phyloP scores from a whole-genome alignment of 2,329 filamentous ascomycete species.

The Fusarium tanahbumbuense region DNA sequence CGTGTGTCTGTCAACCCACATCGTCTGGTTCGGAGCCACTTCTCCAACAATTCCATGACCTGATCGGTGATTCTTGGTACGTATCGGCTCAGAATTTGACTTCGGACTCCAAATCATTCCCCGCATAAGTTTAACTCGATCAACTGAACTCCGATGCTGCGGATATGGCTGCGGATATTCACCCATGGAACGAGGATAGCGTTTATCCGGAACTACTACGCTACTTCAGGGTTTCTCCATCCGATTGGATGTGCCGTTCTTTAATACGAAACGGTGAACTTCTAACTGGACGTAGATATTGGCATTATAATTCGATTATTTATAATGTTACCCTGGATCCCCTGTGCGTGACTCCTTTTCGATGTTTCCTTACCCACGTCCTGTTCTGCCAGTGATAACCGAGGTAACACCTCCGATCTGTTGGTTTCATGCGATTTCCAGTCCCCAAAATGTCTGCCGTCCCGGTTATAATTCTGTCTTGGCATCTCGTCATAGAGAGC shows the following conservation, averaged over 20 bases:
- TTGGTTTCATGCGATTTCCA: not conserved
- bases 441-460: not conserved
- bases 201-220: not conserved
- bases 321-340: not conserved
- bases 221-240: not conserved
- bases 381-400: not conserved
- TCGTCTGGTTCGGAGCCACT: not conserved
- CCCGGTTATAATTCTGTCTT: not conserved
- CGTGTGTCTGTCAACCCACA: not conserved
- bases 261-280: not conserved
- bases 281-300: not conserved
- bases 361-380: not conserved
- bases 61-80: not conserved
- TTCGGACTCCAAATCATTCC: not conserved
- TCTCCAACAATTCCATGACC: not conserved
- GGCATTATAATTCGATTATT: rapidly evolving
- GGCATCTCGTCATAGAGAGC: not conserved
- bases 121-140: not conserved
- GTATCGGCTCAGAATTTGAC: not conserved
- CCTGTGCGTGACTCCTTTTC: not conserved
- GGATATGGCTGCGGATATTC: not conserved
- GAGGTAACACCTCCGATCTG: not conserved
- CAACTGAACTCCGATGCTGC: not conserved
- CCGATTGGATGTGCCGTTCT: not conserved
- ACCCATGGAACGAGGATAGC: not conserved